phyloP scores from a whole-genome alignment of 768 basidiomycete genomes.

The Lanmaoa pseudosensibilis region DNA sequence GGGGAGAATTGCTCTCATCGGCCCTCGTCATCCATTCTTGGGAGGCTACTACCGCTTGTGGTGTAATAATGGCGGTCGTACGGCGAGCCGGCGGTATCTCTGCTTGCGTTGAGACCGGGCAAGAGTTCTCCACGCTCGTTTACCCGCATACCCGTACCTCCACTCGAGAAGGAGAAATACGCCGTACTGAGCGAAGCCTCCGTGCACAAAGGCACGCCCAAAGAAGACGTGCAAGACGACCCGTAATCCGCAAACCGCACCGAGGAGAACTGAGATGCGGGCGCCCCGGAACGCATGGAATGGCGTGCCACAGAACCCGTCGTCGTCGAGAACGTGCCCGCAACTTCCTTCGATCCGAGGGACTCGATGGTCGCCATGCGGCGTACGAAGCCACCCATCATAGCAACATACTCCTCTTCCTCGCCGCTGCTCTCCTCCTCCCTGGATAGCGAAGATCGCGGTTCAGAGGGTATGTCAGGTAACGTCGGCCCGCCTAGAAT shows the following conservation, averaged over 20 bases:
- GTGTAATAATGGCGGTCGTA: slow-evolving; percentile 17
- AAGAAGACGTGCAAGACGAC: slow-evolving; percentile 2
- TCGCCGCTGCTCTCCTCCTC: slow-evolving; percentile 17
- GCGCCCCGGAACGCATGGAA: slow-evolving; percentile 28
- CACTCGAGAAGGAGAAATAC: slow-evolving; percentile 29
- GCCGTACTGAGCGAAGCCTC: slow-evolving; percentile 23
- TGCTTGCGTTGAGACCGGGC: background rate
- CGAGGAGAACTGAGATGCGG: slow-evolving; percentile 28
- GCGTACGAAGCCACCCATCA: slow-evolving; percentile 62
- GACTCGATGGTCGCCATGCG: slow-evolving; percentile 85
- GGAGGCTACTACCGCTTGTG: slow-evolving; percentile 16
- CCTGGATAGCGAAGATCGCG: slow-evolving; percentile 11
- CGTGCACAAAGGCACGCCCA: background rate
- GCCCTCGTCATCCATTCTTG: slow-evolving; percentile 7
- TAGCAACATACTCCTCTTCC: slow-evolving; percentile 44
- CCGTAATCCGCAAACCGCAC: slow-evolving; percentile 18
- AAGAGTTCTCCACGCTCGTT: slow-evolving; percentile 32
- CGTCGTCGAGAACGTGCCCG: slow-evolving; percentile 30
- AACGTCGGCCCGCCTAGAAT: slow-evolving; percentile 1
- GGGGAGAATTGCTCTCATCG: background rate
- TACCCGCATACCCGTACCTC: slow-evolving; percentile 18
- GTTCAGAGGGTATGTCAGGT: slow-evolving; percentile 16
- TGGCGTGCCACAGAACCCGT: slow-evolving; percentile 30
- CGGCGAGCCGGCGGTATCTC: slow-evolving; percentile 7
- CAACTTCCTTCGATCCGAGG: slow-evolving; percentile 62